These are phyloP conservation scores for Neurospora sp. DNA, from an alignment of 495 filamentous ascomycete species.

Conservation along the genomic window DNA sequence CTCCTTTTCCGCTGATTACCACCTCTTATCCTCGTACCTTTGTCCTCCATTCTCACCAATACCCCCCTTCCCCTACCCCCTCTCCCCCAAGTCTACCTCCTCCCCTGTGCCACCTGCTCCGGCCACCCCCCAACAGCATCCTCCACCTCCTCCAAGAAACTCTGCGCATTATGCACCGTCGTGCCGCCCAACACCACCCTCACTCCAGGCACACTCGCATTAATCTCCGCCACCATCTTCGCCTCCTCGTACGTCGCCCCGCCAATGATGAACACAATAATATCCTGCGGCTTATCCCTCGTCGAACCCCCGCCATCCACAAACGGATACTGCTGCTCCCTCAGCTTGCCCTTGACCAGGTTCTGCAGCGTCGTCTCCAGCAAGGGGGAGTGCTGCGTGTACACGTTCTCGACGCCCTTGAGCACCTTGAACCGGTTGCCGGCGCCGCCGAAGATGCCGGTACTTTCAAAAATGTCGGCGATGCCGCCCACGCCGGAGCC, in stretches of 20 bases:
- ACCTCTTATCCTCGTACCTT: not conserved
- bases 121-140: slow-evolving; percentile 76
- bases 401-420: slow-evolving; percentile 96
- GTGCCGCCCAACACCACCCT: slow-evolving; percentile 84
- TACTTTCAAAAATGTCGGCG: slow-evolving; percentile 82
- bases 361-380: slow-evolving; percentile 83
- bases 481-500: slow-evolving; percentile 40
- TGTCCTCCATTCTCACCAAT: not conserved
- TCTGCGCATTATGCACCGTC: slow-evolving; percentile 70
- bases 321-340: slow-evolving; percentile 81
- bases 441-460: slow-evolving; percentile 84
- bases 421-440: slow-evolving; percentile 86
- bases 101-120: slow-evolving; percentile 49
- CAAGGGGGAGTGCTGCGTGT: slow-evolving; percentile 90
- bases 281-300: slow-evolving; percentile 90
- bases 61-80: slow-evolving; percentile 26
- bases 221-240: slow-evolving; percentile 84
- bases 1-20: not conserved
- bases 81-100: slow-evolving; percentile 12
- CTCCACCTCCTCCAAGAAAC: slow-evolving; percentile 80
- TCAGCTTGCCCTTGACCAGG: slow-evolving; percentile 79
- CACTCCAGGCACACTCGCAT: slow-evolving; percentile 80
- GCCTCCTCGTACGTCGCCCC: slow-evolving; percentile 95
- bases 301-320: slow-evolving; percentile 77
- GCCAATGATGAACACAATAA: slow-evolving; percentile 87